Evolutionary conservation across 768 basidiomycete species (phyloP).

Genomic region (Kwoniella botswanensis): DNA sequence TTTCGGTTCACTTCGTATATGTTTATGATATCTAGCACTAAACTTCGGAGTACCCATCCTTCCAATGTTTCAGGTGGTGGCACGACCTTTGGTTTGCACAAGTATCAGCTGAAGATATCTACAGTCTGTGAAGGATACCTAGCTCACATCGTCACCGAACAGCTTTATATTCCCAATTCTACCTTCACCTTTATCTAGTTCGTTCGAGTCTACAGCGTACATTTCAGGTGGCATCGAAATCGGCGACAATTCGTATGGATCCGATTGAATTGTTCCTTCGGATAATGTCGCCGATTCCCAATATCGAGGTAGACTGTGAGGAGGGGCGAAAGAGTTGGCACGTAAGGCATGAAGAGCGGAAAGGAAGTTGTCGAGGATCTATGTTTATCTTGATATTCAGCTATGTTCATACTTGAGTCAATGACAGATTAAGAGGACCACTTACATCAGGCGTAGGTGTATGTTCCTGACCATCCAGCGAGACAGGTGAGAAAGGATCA

Average conservation of each 20-base stretch:
- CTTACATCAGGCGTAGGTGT: slow-evolving; percentile 28
- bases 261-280: slow-evolving; percentile 18
- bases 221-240: slow-evolving; percentile 53
- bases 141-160: slow-evolving; percentile 48
- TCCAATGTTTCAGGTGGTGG: slow-evolving; percentile 74
- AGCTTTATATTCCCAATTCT: slow-evolving; percentile 42
- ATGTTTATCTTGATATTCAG: slow-evolving; percentile 2
- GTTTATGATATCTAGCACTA: slow-evolving; percentile 76
- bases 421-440: neutral
- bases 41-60: slow-evolving; percentile 78
- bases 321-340: slow-evolving; percentile 65
- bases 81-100: slow-evolving; percentile 65
- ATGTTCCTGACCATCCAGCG: slow-evolving; percentile 17
- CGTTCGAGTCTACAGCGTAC: slow-evolving; percentile 43
- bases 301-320: slow-evolving; percentile 61
- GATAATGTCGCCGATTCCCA: slow-evolving; percentile 30
- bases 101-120: slow-evolving; percentile 14
- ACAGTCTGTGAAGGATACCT: neutral
- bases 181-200: slow-evolving; percentile 48
- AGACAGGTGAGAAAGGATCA: slow-evolving; percentile 63
- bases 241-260: slow-evolving; percentile 32
- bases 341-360: slow-evolving; percentile 69
- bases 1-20: slow-evolving; percentile 96
- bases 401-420: neutral
- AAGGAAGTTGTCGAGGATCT: slow-evolving; percentile 80